Evolutionary conservation across 176 grass and related monocot species (phyloP).

Genomic region (Guadua angustifolia): DNA sequence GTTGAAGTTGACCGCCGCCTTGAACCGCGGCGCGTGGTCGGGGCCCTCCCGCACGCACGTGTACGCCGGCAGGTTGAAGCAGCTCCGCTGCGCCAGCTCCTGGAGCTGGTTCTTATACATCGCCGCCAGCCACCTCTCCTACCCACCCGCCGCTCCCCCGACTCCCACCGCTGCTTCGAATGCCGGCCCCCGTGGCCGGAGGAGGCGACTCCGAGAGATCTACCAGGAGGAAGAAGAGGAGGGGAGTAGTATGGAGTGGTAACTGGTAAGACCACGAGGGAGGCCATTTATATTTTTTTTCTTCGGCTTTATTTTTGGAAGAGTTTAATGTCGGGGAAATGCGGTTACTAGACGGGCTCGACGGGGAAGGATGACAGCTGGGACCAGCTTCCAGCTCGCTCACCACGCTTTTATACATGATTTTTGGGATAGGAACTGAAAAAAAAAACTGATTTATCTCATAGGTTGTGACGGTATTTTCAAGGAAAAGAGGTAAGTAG

Average conservation of each 20-base stretch:
- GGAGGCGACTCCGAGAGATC: slow-evolving; percentile 48
- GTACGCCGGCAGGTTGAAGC: slow-evolving; percentile 99
- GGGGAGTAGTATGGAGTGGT: slow-evolving; percentile 27
- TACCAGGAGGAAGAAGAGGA: slow-evolving; percentile 18
- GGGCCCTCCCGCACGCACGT: slow-evolving; percentile 95
- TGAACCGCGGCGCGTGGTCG: slow-evolving; percentile 97
- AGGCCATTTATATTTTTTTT: slow-evolving; percentile 36
- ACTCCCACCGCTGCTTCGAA: slow-evolving; percentile 19
- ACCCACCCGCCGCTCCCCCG: slow-evolving; percentile 9
- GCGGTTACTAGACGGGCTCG: too few relatives aligned
- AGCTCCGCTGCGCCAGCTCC: slow-evolving; percentile 98
- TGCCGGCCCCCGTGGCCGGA: slow-evolving; percentile 49
- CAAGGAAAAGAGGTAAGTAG: neutral
- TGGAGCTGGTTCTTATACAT: slow-evolving; percentile 99
- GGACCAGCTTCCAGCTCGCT: too few relatives aligned
- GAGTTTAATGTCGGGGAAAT: too few relatives aligned
- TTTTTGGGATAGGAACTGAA: too few relatives aligned
- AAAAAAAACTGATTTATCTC: neutral
- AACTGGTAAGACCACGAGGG: slow-evolving; percentile 17
- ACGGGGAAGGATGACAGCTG: too few relatives aligned
- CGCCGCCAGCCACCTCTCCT: slow-evolving; percentile 18
- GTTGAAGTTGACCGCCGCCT: slow-evolving; percentile 91
- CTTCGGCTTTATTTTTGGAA: slow-evolving; percentile 1
- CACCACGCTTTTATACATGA: too few relatives aligned
- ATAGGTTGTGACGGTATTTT: too few relatives aligned